phyloP scores from a whole-genome alignment of 768 basidiomycete species.

The Phlebiopsis gigantea region DNA sequence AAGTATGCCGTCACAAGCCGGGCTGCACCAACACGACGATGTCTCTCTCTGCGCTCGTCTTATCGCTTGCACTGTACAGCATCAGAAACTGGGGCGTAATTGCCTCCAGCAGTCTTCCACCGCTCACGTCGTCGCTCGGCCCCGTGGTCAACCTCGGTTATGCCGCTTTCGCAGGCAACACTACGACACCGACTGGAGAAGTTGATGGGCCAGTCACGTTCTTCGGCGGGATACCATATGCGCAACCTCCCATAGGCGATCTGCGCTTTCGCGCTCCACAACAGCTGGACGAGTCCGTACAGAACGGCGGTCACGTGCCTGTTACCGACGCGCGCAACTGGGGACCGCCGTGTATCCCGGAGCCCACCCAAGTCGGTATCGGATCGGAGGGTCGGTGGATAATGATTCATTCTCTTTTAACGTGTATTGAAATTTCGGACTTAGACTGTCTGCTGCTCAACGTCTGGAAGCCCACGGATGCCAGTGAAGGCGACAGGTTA shows the following conservation, averaged over 20 bases:
- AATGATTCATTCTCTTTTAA: background rate
- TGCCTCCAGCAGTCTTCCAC: too few relatives aligned
- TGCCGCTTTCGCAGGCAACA: background rate
- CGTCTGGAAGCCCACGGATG: background rate
- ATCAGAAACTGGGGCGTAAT: too few relatives aligned
- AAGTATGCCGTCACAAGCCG: too few relatives aligned
- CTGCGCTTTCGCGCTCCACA: background rate
- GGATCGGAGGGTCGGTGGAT: background rate
- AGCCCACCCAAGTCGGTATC: background rate
- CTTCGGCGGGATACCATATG: background rate
- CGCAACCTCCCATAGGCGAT: background rate
- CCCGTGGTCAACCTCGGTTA: background rate
- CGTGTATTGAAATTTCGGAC: too few relatives aligned
- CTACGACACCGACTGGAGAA: background rate
- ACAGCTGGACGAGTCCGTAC: background rate
- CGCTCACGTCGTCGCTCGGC: background rate
- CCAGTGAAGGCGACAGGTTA: background rate
- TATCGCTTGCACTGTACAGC: too few relatives aligned
- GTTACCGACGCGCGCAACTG: background rate
- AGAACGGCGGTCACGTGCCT: background rate
- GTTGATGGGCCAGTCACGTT: background rate
- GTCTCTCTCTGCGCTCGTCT: too few relatives aligned
- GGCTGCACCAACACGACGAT: too few relatives aligned
- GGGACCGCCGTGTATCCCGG: background rate
- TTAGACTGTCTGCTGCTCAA: background rate